A percentile compares a stretch with the other conserved stretches of the same genome.
These are phyloP conservation scores for Pseudogymnoascus sp. DNA, from an alignment of 2,329 filamentous ascomycete species.

Conservation along the genomic window DNA sequence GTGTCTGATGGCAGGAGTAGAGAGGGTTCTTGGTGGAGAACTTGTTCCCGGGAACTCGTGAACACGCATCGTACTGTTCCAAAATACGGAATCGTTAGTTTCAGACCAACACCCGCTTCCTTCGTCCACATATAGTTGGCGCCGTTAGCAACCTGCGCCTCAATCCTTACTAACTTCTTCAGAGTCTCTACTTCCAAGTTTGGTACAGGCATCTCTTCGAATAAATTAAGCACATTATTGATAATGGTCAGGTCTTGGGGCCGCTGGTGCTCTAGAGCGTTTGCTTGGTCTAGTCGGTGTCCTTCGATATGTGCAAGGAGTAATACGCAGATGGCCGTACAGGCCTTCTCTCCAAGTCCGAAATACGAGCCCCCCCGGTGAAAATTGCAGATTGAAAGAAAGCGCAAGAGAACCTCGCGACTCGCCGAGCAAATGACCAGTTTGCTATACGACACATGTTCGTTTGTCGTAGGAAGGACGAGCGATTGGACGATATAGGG, in stretches of 20 bases:
- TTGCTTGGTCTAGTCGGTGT: slow-evolving; percentile 9
- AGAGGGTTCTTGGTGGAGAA: not conserved
- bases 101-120: not conserved
- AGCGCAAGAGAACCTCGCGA: slow-evolving; percentile 18
- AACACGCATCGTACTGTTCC: not conserved
- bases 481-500: slow-evolving; percentile 16
- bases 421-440: slow-evolving; percentile 15
- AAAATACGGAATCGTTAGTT: not conserved
- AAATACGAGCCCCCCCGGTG: slow-evolving; percentile 17
- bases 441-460: slow-evolving; percentile 15
- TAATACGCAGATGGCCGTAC: slow-evolving; percentile 13
- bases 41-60: not conserved
- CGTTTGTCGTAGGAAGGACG: not conserved
- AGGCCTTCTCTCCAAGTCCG: slow-evolving; percentile 19
- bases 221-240: not conserved
- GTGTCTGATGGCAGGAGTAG: not conserved
- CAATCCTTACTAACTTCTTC: not conserved
- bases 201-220: not conserved
- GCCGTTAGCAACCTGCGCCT: not conserved
- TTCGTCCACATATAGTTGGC: not conserved
- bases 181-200: not conserved
- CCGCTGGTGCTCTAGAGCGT: slow-evolving; percentile 9
- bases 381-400: slow-evolving; percentile 13
- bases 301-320: slow-evolving; percentile 18
- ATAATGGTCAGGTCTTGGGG: not conserved